These are phyloP conservation scores for Trichosporon sp. DNA, from an alignment of 1,284 basidiomycete genomes.

Conservation along the genomic window DNA sequence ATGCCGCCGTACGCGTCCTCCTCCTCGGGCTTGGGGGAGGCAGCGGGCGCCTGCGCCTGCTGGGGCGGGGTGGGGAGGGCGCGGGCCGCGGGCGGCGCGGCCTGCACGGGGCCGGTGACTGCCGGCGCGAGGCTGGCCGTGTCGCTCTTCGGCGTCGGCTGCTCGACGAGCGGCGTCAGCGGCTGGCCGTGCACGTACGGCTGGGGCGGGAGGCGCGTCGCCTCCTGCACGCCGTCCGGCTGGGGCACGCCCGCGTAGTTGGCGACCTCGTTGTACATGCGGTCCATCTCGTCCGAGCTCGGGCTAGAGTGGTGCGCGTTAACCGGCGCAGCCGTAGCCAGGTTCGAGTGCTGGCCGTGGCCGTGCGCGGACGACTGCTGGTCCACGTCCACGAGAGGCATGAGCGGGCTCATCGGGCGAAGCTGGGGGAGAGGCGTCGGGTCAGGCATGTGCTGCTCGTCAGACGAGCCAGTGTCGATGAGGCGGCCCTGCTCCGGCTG, in stretches of 20 bases:
- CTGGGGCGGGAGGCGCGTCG: conserved; percentile 21
- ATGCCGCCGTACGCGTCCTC: conserved; percentile 48
- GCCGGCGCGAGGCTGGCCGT: background rate
- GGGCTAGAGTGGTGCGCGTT: background rate
- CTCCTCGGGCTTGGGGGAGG: conserved; percentile 12
- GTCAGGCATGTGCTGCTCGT: conserved; percentile 3
- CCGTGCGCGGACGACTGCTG: background rate
- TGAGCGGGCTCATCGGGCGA: conserved; percentile 37
- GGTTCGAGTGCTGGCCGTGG: background rate
- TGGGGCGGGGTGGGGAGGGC: conserved; percentile 11
- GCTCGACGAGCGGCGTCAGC: conserved; percentile 40
- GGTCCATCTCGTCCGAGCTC: conserved; percentile 18
- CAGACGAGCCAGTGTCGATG: conserved; percentile 3
- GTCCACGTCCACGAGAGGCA: conserved; percentile 10
- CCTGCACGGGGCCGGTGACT: conserved; percentile 17
- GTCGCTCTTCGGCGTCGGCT: conserved; percentile 29
- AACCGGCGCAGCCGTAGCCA: background rate
- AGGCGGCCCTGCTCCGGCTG: background rate
- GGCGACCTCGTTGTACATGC: conserved; percentile 43
- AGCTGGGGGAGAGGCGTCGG: conserved; percentile 30
- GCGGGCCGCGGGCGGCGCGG: background rate
- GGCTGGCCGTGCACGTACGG: conserved; percentile 47
- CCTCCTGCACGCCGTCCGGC: conserved; percentile 16
- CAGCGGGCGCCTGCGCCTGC: conserved; percentile 28
- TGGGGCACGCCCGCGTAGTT: conserved; percentile 33